These are phyloP conservation scores for Epichloe uncinata DNA, from an alignment of 2,329 filamentous ascomycete genomes.

Conservation along the genomic window DNA sequence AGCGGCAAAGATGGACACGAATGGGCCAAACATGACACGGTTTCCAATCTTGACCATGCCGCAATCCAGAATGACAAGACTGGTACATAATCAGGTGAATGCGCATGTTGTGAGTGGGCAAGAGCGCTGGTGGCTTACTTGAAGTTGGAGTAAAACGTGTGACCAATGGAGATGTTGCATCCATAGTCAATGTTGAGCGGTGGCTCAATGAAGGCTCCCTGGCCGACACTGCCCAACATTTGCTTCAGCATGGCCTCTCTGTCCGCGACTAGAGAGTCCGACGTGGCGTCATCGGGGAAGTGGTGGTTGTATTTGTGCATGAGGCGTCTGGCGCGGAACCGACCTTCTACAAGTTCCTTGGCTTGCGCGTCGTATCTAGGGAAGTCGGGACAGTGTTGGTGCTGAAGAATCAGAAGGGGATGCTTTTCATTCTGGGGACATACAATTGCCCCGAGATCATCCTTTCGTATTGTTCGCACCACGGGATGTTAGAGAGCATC, in stretches of 20 bases:
- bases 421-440: constrained; percentile 7
- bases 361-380: constrained; percentile 35
- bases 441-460: constrained; percentile 53
- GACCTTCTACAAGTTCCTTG: constrained; percentile 34
- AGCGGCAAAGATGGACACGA: constrained; percentile 56
- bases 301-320: constrained; percentile 45
- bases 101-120: neutral
- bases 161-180: constrained; percentile 48
- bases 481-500: constrained; percentile 36
- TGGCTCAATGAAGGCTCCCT: constrained; percentile 44
- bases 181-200: constrained; percentile 53
- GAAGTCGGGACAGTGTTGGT: neutral
- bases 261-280: constrained; percentile 23
- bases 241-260: constrained; percentile 33
- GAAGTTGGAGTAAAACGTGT: constrained; percentile 48
- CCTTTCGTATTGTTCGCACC: constrained; percentile 48
- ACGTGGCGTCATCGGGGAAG: constrained; percentile 34
- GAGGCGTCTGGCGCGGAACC: constrained; percentile 40
- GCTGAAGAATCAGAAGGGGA: neutral
- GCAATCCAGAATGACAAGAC: constrained; percentile 56
- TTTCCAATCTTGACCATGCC: constrained; percentile 56
- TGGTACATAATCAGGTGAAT: constrained; percentile 9
- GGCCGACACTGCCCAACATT: constrained; percentile 36
- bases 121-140: constrained; percentile 11
- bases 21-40: constrained; percentile 58